phyloP scores from a whole-genome alignment of 768 basidiomycete species.

The Boletellus sp. region DNA sequence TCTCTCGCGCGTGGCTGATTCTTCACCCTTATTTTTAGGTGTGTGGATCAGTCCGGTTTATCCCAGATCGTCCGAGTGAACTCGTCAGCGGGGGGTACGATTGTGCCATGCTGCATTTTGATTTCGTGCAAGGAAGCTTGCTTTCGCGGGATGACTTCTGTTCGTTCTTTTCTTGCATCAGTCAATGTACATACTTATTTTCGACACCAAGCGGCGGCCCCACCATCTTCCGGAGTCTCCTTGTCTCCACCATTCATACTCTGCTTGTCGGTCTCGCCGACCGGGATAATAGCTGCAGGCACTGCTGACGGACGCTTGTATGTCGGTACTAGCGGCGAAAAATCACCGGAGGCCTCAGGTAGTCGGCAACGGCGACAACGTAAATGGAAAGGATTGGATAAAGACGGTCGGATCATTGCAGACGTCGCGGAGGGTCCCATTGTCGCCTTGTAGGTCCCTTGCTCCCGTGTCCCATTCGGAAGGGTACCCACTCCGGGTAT shows the following conservation, averaged over 20 bases:
- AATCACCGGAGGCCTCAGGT: slow-evolving; percentile 22
- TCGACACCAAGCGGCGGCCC: slow-evolving; percentile 32
- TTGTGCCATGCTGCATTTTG: slow-evolving; percentile 62
- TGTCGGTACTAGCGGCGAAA: slow-evolving; percentile 68
- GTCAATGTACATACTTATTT: not conserved
- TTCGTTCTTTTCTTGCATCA: slow-evolving; percentile 25
- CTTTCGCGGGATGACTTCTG: slow-evolving; percentile 61
- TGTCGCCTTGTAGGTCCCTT: slow-evolving; percentile 45
- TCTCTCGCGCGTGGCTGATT: no score
- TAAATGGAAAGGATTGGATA: slow-evolving; percentile 70
- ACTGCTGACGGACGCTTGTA: slow-evolving; percentile 75
- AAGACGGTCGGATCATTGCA: slow-evolving; percentile 39
- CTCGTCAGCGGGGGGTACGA: slow-evolving; percentile 80
- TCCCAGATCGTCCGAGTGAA: slow-evolving; percentile 68
- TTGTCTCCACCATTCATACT: slow-evolving; percentile 71
- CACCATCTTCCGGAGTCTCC: slow-evolving; percentile 44
- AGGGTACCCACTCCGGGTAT: not conserved
- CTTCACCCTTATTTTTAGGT: slow-evolving; percentile 44
- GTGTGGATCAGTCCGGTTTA: slow-evolving; percentile 65
- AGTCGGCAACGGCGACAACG: slow-evolving; percentile 51
- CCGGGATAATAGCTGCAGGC: slow-evolving; percentile 62
- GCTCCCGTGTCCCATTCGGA: not conserved
- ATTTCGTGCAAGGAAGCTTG: slow-evolving; percentile 50
- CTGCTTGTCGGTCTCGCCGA: slow-evolving; percentile 48
- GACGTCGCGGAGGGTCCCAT: slow-evolving; percentile 72